Percentiles rank a stretch among this genome's conserved stretches.
phyloP scores from a whole-genome alignment of 306 rosid genomes.

The Nissolia schottii region DNA sequence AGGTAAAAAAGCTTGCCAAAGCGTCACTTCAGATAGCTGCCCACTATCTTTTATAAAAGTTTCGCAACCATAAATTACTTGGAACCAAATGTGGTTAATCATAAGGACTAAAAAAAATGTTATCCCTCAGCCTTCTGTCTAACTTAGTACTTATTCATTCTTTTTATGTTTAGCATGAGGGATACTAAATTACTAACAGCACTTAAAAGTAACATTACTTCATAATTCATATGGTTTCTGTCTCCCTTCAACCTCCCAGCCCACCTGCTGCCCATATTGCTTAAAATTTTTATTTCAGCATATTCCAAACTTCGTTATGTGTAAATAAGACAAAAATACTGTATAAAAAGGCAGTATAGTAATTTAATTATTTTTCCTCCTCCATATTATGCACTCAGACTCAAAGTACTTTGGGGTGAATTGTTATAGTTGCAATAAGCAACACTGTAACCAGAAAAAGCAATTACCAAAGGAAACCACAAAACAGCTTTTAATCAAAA shows the following conservation, averaged over 20 bases:
- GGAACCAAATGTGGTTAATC: neutral
- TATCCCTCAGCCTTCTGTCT: neutral
- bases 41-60: neutral
- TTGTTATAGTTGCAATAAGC: slow-evolving; percentile 1
- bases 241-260: neutral
- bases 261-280: neutral
- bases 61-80: neutral
- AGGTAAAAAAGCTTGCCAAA: slow-evolving; percentile 3
- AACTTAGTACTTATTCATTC: neutral
- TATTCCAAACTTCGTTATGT: neutral
- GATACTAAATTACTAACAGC: neutral
- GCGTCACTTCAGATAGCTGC: slow-evolving; percentile 21
- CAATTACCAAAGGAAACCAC: slow-evolving; percentile 1
- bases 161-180: neutral
- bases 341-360: neutral
- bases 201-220: neutral
- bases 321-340: slow-evolving; percentile 4
- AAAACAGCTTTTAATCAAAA: slow-evolving; percentile 1
- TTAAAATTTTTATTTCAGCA: neutral
- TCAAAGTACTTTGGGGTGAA: neutral
- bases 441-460: slow-evolving; percentile 20
- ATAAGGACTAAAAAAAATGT: neutral
- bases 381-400: neutral
- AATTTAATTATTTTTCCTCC: neutral
- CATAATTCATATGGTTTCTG: neutral